Conservation (phyloP, 2,329 filamentous ascomycete species). For the Verticillium albo-atrum region DNA sequence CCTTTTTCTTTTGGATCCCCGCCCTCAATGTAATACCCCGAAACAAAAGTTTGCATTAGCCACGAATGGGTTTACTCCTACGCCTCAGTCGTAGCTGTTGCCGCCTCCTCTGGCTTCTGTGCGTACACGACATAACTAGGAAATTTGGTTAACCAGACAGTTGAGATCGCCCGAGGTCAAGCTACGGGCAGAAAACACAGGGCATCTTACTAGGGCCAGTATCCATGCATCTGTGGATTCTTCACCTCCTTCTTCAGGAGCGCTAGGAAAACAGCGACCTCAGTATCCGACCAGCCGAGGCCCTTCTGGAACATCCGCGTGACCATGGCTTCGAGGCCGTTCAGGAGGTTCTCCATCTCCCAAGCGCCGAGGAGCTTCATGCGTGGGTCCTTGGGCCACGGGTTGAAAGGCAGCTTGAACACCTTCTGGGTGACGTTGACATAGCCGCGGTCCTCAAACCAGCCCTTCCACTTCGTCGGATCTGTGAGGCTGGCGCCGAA, state of each 20-base stretch:
- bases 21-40: no score
- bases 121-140: background rate
- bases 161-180: no score
- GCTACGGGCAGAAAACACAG: no score
- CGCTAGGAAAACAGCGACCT: constrained; percentile 14
- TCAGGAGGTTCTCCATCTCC: constrained; percentile 8
- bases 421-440: constrained; percentile 30
- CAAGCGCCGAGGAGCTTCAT: constrained; percentile 16
- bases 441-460: constrained; percentile 27
- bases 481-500: constrained; percentile 29
- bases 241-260: constrained; percentile 13
- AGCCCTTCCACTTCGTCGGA: constrained; percentile 11
- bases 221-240: constrained; percentile 12
- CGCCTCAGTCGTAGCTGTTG: no score
- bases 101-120: background rate
- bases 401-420: constrained; percentile 41
- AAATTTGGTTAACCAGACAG: background rate
- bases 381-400: constrained; percentile 39
- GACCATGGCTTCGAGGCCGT: background rate
- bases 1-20: no score
- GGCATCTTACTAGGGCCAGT: constrained; percentile 20
- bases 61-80: no score
- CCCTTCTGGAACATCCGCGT: constrained; percentile 9
- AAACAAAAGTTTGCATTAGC: no score
- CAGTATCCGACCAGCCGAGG: constrained; percentile 13